Evolutionary conservation across 2,329 filamentous ascomycete genomes (phyloP).

Genomic region (Aspergillus sp.): DNA sequence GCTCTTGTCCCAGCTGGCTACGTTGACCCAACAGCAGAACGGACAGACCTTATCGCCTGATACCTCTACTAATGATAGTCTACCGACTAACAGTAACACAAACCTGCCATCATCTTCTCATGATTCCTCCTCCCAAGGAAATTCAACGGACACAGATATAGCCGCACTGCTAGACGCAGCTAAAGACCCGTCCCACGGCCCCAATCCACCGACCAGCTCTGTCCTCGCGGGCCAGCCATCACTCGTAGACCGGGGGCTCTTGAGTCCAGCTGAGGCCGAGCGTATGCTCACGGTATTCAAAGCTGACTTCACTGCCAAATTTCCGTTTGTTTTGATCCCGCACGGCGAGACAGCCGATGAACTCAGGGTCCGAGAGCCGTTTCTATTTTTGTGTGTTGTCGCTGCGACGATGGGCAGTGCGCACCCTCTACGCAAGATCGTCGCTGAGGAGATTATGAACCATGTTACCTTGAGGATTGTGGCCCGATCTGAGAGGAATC

Average conservation of each 20-base stretch:
- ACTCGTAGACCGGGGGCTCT: conserved; percentile 25
- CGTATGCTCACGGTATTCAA: conserved; percentile 18
- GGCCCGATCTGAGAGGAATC: conserved; percentile 24
- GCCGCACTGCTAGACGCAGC: conserved; percentile 17
- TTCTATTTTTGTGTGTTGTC: conserved; percentile 25
- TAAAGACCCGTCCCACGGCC: conserved; percentile 23
- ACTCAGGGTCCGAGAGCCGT: conserved; percentile 18
- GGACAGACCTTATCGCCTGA: conserved; percentile 11
- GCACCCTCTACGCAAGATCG: conserved; percentile 20
- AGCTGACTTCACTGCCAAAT: conserved; percentile 19
- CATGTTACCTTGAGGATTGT: conserved; percentile 22
- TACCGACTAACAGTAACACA: conserved; percentile 1
- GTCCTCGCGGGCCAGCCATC: conserved; percentile 22
- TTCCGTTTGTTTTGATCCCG: conserved; percentile 23
- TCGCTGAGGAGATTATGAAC: conserved; percentile 26
- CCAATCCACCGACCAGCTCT: conserved; percentile 19
- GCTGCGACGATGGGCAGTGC: conserved; percentile 22
- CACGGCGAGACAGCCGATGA: conserved; percentile 17
- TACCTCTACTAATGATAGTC: neutral
- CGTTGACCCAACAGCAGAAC: conserved; percentile 19
- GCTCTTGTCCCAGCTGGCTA: conserved; percentile 21
- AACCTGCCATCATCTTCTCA: neutral
- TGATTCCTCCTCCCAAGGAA: neutral
- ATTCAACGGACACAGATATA: conserved; percentile 11
- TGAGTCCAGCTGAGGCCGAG: conserved; percentile 25